Conservation (phyloP, 2,329 filamentous ascomycete species). For the Aspergillus alliaceus region DNA sequence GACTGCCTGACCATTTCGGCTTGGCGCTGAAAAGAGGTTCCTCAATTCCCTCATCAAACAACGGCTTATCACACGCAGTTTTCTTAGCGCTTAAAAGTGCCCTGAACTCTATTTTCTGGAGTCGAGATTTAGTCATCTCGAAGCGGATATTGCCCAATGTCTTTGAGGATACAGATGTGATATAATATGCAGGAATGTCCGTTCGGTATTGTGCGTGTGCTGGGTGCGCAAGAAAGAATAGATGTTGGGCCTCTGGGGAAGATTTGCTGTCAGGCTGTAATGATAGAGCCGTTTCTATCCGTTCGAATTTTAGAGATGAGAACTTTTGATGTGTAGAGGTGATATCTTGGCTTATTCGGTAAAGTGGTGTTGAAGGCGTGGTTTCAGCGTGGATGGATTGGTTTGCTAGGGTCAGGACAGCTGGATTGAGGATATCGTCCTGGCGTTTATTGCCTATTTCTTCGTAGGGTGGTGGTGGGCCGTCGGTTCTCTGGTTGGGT, state of each 20-base stretch:
- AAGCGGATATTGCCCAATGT: slow-evolving; percentile 16
- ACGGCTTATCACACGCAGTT: not conserved
- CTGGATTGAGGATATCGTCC: too few species aligned
- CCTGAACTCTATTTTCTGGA: slow-evolving; percentile 6
- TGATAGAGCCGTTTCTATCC: not conserved
- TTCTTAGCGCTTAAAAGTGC: not conserved
- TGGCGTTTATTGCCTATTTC: too few species aligned
- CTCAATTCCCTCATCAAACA: not conserved
- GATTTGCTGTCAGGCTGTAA: not conserved
- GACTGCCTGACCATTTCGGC: slow-evolving; percentile 2
- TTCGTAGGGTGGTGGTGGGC: too few species aligned
- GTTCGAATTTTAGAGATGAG: not conserved
- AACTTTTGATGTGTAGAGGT: not conserved
- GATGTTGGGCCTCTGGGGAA: not conserved
- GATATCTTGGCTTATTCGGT: not conserved
- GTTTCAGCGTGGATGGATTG: not conserved
- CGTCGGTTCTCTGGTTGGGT: too few species aligned
- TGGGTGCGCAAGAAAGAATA: slow-evolving; percentile 11
- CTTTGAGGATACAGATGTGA: not conserved
- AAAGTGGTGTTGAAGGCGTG: not conserved
- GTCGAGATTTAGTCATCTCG: not conserved
- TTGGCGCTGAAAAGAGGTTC: not conserved
- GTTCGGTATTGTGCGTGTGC: slow-evolving; percentile 16
- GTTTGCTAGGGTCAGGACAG: not conserved
- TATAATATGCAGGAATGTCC: slow-evolving; percentile 18